Conservation (phyloP, 345 rosid genomes). For the Linum tenue region DNA sequence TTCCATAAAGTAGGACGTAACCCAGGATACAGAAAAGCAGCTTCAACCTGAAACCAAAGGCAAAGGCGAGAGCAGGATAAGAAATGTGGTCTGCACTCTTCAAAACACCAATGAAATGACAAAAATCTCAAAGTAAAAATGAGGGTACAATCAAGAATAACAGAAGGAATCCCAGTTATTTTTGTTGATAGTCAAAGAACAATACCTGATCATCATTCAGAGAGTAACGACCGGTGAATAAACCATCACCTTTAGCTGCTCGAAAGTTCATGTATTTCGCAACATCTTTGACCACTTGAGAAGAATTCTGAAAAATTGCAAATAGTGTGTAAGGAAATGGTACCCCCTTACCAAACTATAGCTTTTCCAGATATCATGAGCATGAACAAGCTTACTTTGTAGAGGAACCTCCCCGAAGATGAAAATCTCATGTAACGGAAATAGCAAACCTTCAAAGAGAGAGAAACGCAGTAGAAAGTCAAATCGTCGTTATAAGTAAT, state of each 20-base stretch:
- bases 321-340: background rate
- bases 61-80: background rate
- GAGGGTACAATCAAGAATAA: background rate
- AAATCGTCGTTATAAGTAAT: background rate
- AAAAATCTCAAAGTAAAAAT: background rate
- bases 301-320: constrained; percentile 51
- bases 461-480: constrained; percentile 1
- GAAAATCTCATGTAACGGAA: constrained; percentile 79
- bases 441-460: constrained; percentile 68
- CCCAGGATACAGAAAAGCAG: constrained; percentile 79
- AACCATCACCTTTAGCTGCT: constrained; percentile 57
- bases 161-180: background rate
- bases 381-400: constrained; percentile 48
- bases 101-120: background rate
- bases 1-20: constrained; percentile 67
- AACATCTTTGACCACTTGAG: constrained; percentile 78
- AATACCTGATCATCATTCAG: constrained; percentile 71
- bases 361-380: background rate
- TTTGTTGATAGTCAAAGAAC: background rate
- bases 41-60: constrained; percentile 56
- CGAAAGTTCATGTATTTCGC: constrained; percentile 74
- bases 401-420: constrained; percentile 84
- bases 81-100: no score
- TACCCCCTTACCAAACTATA: background rate
- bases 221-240: constrained; percentile 66